Evolutionary conservation across 1,284 basidiomycete genomes (phyloP), one percentile per base, ranked within the genome.

Genomic region (Sanghuangporus sanghuang): DNA sequence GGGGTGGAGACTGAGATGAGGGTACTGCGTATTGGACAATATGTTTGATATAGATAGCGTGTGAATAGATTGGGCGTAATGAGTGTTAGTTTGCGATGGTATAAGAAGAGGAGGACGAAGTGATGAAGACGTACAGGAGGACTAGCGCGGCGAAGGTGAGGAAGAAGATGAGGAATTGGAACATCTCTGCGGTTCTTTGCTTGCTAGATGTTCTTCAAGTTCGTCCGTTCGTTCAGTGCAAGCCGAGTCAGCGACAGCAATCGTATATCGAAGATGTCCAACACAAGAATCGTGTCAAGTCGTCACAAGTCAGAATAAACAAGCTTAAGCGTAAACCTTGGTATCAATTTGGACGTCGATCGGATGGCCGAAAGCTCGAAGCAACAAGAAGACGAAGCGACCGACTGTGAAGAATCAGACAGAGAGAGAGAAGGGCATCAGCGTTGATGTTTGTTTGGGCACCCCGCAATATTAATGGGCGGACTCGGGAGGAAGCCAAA

Each of bases 1-100:
- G 74, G 73, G 11, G 67, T 67, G 0, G 74, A 75, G 55, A 75
- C 69, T 0, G 69, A 72, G 21, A 72, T 66, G 9, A 74, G 71
- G 5, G 69, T 67, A n/a, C 74, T 75, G 54, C 23, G 39, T 1
- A 52, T n/a, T 58, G 36, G 50, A 54, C 55, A 35, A n/a, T 42
- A 42, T 42, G 7, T n/a, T 42, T 42, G 40, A n/a, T 42, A n/a
- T 42, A 42, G 8, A 12, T 12, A 11, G 12, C 11, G 40, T 42
- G 40, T 11, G 40, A n/a, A 46, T 11, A 18, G 44, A 12, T 36
- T 38, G 35, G 6, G 8, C 58, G 36, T 49, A 36, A 9, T 23
- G n/a, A 55, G 53, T 9, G 35, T 56, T 56, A 56, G 35, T 18
- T 4, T 23, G 18, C 59, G 18, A 59, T 36, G 52, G 11, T 6